Conservation (phyloP, 148 eudicot species). For the Arctostaphylos glauca region DNA sequence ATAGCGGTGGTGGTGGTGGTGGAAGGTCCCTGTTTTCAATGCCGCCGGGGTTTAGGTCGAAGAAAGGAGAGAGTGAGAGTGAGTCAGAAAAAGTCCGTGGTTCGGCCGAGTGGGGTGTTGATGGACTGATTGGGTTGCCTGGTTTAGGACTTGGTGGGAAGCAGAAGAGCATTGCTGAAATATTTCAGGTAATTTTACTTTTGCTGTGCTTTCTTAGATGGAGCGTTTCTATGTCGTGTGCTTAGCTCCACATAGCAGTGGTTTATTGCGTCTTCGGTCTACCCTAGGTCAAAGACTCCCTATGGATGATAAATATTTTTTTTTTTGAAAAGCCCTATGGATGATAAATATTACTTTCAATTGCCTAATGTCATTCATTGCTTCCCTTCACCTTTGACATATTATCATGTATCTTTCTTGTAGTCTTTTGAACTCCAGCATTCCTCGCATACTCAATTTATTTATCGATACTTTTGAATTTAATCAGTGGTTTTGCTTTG, state of each 20-base stretch:
- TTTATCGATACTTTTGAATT: neutral
- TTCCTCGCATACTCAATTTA: neutral
- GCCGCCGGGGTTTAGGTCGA: conserved; percentile 89
- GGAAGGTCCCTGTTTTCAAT: conserved; percentile 56
- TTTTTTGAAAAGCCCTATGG: too few species aligned
- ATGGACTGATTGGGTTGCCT: conserved; percentile 91
- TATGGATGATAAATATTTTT: neutral
- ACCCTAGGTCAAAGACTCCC: neutral
- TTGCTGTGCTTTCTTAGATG: neutral
- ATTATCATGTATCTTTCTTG: neutral
- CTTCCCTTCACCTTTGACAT: conserved; percentile 2
- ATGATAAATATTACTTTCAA: neutral
- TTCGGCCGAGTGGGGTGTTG: conserved; percentile 88
- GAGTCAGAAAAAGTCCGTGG: conserved; percentile 51
- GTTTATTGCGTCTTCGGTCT: neutral
- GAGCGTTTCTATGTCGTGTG: neutral
- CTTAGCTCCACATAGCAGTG: neutral
- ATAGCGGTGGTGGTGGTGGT: conserved; percentile 46
- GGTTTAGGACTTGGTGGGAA: conserved; percentile 87
- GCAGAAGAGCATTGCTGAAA: conserved; percentile 92
- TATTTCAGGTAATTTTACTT: conserved; percentile 67
- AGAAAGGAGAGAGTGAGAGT: conserved; percentile 68
- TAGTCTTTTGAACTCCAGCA: neutral
- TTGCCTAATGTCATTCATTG: neutral
- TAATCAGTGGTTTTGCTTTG: neutral